Evolutionary conservation across 78 protist species (phyloP), one percentile per base, ranked within the genome.

Genomic region (Chrysochromulina parva): DNA sequence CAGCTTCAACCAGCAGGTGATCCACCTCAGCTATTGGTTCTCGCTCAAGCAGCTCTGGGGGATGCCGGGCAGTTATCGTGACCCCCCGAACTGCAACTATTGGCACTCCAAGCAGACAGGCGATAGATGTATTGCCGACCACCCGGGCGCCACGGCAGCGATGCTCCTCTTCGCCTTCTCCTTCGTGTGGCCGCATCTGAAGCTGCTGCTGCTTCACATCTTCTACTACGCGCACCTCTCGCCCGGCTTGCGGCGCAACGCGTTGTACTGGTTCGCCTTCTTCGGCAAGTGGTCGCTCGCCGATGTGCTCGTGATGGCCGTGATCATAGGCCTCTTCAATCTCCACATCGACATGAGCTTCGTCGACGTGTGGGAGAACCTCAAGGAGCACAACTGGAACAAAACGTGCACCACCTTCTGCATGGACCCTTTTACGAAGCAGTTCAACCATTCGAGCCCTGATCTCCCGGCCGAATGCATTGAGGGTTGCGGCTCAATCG

Each of bases 261-360:
- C 57, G 14, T 13, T 13, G 57, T 74, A 74, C 82, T 74, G 82
- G 82, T 55, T 74, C 55, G 82, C 82, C 13, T 11, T 74, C 82
- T 74, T 28, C 13, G 82, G 82, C 82, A 74, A 74, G 82, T 74
- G 82, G 82, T 74, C 82, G 3, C 22, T 74, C 19, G 22, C 82
- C 11, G 82, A 74, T 24, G 82, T 48, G 82, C 82, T 74, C 57
- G 55, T 74, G 26, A 28, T 74, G 58, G 22, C 52, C 17, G 9
- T 16, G 19, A 28, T 69, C 78, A 17, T 69, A 28, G 78, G 78
- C 78, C n/a, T 69, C 78, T 69, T 69, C 78, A 5, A 69, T 50
- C 78, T 69, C 54, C 22, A 28, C n/a, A 4, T 69, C 54, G 78
- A 69, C 50, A 69, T 17, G 50, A 28, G 13, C n/a, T 5, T 17